phyloP scores from a whole-genome alignment of 768 basidiomycete species.

The Amanita brunnescens region DNA sequence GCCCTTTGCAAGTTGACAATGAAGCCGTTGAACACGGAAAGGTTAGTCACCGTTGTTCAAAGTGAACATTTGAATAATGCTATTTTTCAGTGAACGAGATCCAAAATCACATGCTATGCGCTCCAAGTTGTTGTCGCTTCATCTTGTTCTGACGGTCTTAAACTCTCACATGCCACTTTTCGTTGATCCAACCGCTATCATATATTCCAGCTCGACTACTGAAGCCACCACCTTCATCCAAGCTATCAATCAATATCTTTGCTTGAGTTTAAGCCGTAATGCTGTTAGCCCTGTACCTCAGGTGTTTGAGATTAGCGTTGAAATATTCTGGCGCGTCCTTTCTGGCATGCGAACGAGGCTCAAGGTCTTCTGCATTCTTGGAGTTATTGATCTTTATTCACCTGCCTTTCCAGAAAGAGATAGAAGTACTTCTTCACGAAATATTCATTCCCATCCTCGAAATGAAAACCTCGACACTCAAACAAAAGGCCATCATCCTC shows the following conservation, averaged over 20 bases:
- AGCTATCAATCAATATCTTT: slow-evolving; percentile 94
- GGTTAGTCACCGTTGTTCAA: slow-evolving; percentile 38
- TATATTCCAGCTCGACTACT: slow-evolving; percentile 82
- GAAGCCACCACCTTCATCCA: slow-evolving; percentile 89
- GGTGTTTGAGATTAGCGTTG: slow-evolving; percentile 96
- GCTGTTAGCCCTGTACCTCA: slow-evolving; percentile 92
- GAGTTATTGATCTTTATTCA: slow-evolving; percentile 9
- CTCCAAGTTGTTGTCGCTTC: slow-evolving; percentile 88
- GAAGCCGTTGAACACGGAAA: slow-evolving; percentile 92
- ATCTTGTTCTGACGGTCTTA: slow-evolving; percentile 86
- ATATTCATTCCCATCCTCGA: slow-evolving; percentile 98
- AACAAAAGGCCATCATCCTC: slow-evolving; percentile 90
- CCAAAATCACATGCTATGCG: slow-evolving; percentile 95
- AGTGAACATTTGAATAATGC: slow-evolving; percentile 1
- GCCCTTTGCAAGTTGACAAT: slow-evolving; percentile 96
- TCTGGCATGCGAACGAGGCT: slow-evolving; percentile 90
- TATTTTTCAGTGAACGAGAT: slow-evolving; percentile 74
- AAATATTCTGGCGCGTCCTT: slow-evolving; percentile 97
- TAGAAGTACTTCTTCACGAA: slow-evolving; percentile 96
- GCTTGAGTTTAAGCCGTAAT: slow-evolving; percentile 86
- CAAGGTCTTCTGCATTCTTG: slow-evolving; percentile 49
- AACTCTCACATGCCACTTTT: slow-evolving; percentile 89
- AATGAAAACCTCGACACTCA: slow-evolving; percentile 92
- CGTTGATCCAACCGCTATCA: slow-evolving; percentile 79
- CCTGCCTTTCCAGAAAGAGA: slow-evolving; percentile 75